These are phyloP conservation scores for Pyrenochaeta sp. DNA, from an alignment of 2,329 filamentous ascomycete genomes.

Conservation along the genomic window DNA sequence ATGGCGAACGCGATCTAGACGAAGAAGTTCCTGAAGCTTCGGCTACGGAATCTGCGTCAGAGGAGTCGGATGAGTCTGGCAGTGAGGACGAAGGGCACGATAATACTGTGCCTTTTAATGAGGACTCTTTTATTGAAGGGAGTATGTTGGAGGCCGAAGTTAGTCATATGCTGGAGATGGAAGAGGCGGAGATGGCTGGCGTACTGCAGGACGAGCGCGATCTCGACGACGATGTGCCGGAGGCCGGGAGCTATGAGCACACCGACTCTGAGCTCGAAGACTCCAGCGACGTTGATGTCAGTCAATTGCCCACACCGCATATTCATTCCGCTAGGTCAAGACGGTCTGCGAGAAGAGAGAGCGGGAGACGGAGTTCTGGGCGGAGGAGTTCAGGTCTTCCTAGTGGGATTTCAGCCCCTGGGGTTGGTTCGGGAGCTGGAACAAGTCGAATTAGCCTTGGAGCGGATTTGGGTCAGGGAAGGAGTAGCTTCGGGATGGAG, in stretches of 20 bases:
- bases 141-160: conserved; percentile 51
- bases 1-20: conserved; percentile 49
- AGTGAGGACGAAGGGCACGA: conserved; percentile 34
- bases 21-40: conserved; percentile 51
- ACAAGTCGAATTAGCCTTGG: conserved; percentile 25
- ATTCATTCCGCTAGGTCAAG: too few relatives aligned
- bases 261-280: conserved; percentile 63
- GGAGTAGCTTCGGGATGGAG: conserved; percentile 44
- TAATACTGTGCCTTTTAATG: conserved; percentile 57
- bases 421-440: conserved; percentile 8
- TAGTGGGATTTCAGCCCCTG: conserved; percentile 10
- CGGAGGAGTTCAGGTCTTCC: conserved; percentile 26
- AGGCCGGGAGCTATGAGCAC: conserved; percentile 63
- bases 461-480: conserved; percentile 30
- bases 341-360: neutral
- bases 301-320: conserved; percentile 18
- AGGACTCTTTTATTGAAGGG: conserved; percentile 58
- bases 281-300: conserved; percentile 35
- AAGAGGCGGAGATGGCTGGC: conserved; percentile 58
- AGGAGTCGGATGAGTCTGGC: conserved; percentile 46
- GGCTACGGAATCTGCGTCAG: conserved; percentile 32
- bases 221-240: conserved; percentile 61
- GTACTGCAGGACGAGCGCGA: conserved; percentile 59
- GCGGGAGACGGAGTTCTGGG: neutral
- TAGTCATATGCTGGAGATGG: conserved; percentile 51